Percentiles rank a stretch among this genome's conserved stretches.
Conservation (phyloP, 1,139 yeast genomes). For the Suhomyces bribrorum region DNA sequence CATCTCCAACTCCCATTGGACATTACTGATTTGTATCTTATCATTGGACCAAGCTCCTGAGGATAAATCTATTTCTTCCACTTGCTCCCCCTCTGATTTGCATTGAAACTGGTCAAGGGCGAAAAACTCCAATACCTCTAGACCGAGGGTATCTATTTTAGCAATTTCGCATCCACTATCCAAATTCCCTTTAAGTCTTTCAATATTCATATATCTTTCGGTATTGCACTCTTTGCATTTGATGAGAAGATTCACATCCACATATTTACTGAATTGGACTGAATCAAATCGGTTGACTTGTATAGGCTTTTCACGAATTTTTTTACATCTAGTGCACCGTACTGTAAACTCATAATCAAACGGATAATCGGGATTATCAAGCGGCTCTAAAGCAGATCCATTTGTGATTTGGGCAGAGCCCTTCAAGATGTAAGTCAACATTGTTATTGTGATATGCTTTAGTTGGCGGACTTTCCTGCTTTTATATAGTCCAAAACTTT, state of each 20-base stretch:
- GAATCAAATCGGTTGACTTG: constrained; percentile 20
- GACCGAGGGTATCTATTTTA: constrained; percentile 20
- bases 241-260: constrained; percentile 22
- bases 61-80: constrained; percentile 21
- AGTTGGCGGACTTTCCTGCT: not conserved
- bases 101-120: constrained; percentile 22
- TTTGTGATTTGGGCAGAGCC: constrained; percentile 19
- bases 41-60: constrained; percentile 22
- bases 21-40: constrained; percentile 19
- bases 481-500: not conserved
- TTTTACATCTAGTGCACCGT: constrained; percentile 21
- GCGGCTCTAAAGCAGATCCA: constrained; percentile 20
- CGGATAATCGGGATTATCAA: constrained; percentile 19
- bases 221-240: constrained; percentile 21
- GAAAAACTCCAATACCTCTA: constrained; percentile 19
- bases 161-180: constrained; percentile 15
- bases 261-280: constrained; percentile 19
- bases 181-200: constrained; percentile 11
- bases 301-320: constrained; percentile 20
- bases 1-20: constrained; percentile 14
- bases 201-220: constrained; percentile 20
- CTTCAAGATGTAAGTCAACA: constrained; percentile 9
- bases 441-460: not conserved
- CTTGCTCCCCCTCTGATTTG: constrained; percentile 11
- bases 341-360: constrained; percentile 22